These are phyloP conservation scores for Pyronema domesticum DNA, from an alignment of 495 filamentous ascomycete species.

Conservation along the genomic window DNA sequence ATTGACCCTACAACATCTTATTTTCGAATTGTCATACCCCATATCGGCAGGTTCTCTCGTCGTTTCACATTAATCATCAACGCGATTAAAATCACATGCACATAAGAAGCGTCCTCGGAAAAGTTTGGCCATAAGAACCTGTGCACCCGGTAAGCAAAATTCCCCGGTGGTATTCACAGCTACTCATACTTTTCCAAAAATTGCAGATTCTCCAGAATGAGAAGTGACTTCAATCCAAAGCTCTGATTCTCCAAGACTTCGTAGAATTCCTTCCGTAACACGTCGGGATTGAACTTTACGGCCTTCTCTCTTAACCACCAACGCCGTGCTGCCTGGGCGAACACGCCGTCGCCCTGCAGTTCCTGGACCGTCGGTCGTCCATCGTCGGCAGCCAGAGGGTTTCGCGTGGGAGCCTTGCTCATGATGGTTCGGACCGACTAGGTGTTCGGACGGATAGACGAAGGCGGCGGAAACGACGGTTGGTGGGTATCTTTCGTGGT, in stretches of 20 bases:
- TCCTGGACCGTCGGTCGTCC: conserved; percentile 43
- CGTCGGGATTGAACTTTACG: conserved; percentile 64
- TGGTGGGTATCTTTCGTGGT: not conserved
- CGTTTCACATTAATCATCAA: conserved; percentile 75
- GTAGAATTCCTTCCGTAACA: conserved; percentile 81
- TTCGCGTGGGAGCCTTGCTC: not conserved
- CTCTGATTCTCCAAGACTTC: conserved; percentile 63
- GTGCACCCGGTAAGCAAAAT: conserved; percentile 10
- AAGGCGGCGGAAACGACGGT: not conserved
- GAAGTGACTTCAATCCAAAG: conserved; percentile 58
- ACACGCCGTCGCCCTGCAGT: conserved; percentile 60
- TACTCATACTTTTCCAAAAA: conserved; percentile 61
- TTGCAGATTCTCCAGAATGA: conserved; percentile 78
- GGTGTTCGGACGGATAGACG: not conserved
- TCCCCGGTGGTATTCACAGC: not conserved
- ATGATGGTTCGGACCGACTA: not conserved
- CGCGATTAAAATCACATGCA: conserved; percentile 70
- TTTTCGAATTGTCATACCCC: conserved; percentile 37
- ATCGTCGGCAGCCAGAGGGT: conserved; percentile 21
- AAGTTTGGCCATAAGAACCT: conserved; percentile 93
- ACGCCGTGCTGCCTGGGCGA: conserved; percentile 63
- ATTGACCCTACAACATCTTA: not conserved
- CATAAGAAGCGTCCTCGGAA: conserved; percentile 71
- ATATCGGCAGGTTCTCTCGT: conserved; percentile 70
- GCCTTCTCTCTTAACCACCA: conserved; percentile 60